Percentiles rank a stretch among this genome's conserved stretches.
Evolutionary conservation across 208 protist genomes (phyloP).

Genomic region (Crithidia expoeki): DNA sequence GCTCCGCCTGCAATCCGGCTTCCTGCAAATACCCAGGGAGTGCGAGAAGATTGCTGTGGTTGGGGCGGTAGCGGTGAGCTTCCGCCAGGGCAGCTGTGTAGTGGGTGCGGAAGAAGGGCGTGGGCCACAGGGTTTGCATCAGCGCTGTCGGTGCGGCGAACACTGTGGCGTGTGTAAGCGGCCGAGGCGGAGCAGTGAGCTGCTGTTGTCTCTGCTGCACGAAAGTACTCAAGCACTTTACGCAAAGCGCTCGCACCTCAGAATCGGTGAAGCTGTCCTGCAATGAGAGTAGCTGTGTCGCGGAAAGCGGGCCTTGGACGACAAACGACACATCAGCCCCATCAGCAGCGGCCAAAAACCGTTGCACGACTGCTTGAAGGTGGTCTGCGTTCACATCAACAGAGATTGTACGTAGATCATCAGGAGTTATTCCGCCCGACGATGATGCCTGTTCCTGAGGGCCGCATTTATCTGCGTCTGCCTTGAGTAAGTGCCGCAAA

Average conservation of each 20-base stretch:
- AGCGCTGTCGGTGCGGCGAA: conserved; percentile 13
- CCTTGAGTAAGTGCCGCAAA: not conserved
- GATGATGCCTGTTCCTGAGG: not conserved
- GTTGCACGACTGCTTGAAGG: not conserved
- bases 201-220: not conserved
- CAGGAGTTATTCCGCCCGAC: not conserved
- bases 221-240: not conserved
- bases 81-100: conserved; percentile 14
- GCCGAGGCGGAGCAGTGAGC: not conserved
- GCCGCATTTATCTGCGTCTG: not conserved
- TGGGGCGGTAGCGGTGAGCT: conserved; percentile 4
- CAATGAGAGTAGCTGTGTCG: conserved; percentile 19
- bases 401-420: no score
- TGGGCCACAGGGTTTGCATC: conserved; percentile 15
- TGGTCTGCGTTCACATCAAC: not conserved
- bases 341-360: conserved; percentile 3
- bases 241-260: conserved; percentile 15
- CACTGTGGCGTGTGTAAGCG: not conserved
- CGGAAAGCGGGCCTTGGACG: conserved; percentile 17
- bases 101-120: not conserved
- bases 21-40: conserved; percentile 22
- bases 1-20: conserved; percentile 20
- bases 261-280: conserved; percentile 20
- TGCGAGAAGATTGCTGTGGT: conserved; percentile 19
- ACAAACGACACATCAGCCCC: conserved; percentile 7